Conservation (phyloP, 306 rosid species). For the Cucumis hystrix region DNA sequence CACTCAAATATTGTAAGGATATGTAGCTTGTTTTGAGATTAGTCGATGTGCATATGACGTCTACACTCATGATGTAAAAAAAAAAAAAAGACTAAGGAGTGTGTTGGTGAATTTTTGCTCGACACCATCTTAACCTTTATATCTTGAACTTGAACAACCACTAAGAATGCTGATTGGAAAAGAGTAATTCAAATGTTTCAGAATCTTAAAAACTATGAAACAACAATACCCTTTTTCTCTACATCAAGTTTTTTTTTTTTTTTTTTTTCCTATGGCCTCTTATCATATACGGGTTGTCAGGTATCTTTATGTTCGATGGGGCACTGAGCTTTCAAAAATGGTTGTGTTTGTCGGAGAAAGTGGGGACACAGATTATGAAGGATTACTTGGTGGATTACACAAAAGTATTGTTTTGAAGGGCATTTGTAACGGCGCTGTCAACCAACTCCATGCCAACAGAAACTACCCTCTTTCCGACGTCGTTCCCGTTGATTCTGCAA, state of each 20-base stretch:
- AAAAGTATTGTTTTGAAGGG: slow-evolving; percentile 75
- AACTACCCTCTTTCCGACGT: slow-evolving; percentile 89
- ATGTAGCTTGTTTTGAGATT: too few relatives aligned
- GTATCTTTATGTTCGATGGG: slow-evolving; percentile 93
- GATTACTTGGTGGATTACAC: slow-evolving; percentile 74
- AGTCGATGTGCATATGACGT: too few relatives aligned
- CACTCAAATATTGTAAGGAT: too few relatives aligned
- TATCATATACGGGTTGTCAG: slow-evolving; percentile 13
- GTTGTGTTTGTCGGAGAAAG: slow-evolving; percentile 87
- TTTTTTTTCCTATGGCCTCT: background rate
- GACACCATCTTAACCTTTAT: background rate
- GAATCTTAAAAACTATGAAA: background rate
- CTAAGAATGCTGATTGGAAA: background rate
- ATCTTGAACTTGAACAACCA: background rate
- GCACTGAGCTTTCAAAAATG: slow-evolving; percentile 82
- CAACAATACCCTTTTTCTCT: background rate
- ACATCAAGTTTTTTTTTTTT: background rate
- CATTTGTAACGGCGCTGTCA: slow-evolving; percentile 48
- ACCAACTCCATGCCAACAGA: slow-evolving; percentile 62
- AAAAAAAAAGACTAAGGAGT: too few relatives aligned
- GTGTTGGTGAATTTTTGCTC: background rate
- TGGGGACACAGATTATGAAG: slow-evolving; percentile 98
- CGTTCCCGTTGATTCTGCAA: slow-evolving; percentile 55
- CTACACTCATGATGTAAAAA: too few relatives aligned
- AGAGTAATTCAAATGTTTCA: background rate